phyloP scores from a whole-genome alignment of 192 early-diverging fungal genomes.

The Backusella westeae region DNA sequence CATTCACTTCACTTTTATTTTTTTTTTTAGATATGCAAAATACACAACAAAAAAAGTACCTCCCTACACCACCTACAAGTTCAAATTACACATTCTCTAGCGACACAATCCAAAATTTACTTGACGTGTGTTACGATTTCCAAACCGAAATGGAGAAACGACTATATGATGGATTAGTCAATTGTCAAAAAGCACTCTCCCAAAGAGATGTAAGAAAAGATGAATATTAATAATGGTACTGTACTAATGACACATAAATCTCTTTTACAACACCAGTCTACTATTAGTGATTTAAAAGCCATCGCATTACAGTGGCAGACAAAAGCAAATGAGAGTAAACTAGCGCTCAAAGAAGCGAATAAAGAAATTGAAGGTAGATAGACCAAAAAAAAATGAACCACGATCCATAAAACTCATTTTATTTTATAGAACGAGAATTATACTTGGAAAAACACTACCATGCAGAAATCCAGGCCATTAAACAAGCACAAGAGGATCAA shows the following conservation, averaged over 20 bases:
- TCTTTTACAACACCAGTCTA: not conserved
- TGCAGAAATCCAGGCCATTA: conserved; percentile 3
- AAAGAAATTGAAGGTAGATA: not conserved
- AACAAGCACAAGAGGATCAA: not conserved
- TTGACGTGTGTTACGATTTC: not conserved
- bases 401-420: not conserved
- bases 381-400: not conserved
- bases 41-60: not conserved
- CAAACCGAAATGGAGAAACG: not conserved
- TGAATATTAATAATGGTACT: not conserved
- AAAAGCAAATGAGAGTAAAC: not conserved
- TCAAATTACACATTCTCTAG: not conserved
- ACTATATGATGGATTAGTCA: not conserved
- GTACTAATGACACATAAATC: not conserved
- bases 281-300: conserved; percentile 8
- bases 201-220: conserved; percentile 11
- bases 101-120: not conserved
- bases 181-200: conserved; percentile 2
- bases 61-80: conserved; percentile 8
- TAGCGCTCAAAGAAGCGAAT: not conserved
- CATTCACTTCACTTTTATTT: not conserved
- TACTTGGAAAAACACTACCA: not conserved
- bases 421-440: not conserved
- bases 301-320: not conserved
- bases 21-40: not conserved